Evolutionary conservation across 2,329 filamentous ascomycete genomes (phyloP).

Genomic region (Penicillium sp.): DNA sequence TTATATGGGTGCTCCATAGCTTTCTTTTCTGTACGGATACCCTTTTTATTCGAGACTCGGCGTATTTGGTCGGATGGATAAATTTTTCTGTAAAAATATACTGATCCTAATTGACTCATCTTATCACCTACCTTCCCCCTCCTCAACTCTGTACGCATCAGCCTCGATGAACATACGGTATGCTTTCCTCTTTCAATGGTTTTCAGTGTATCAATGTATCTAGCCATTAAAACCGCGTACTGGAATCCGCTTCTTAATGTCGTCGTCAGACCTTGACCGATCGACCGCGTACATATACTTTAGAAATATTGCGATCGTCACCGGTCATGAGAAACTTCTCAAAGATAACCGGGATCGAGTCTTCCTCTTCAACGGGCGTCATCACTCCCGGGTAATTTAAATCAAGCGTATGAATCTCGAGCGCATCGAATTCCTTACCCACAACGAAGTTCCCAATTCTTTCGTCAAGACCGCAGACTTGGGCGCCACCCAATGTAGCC

Average conservation of each 20-base stretch:
- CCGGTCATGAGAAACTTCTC: slow-evolving; percentile 67
- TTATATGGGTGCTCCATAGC: neutral
- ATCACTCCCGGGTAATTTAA: slow-evolving; percentile 44
- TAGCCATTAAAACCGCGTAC: neutral
- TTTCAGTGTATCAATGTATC: neutral
- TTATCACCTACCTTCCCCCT: too few species aligned
- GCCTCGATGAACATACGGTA: too few species aligned
- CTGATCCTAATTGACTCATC: too few species aligned
- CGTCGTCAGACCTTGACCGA: slow-evolving; percentile 27
- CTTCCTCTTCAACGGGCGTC: slow-evolving; percentile 53
- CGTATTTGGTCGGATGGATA: neutral
- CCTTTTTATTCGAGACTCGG: neutral
- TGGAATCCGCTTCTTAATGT: neutral
- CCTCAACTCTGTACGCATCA: too few species aligned
- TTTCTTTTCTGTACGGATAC: neutral
- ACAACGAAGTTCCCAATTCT: slow-evolving; percentile 57
- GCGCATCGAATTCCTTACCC: slow-evolving; percentile 63
- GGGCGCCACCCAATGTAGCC: slow-evolving; percentile 61
- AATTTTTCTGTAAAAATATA: too few species aligned
- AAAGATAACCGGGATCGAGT: slow-evolving; percentile 49
- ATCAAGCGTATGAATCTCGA: slow-evolving; percentile 47
- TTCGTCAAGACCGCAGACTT: slow-evolving; percentile 55
- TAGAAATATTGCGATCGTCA: slow-evolving; percentile 60
- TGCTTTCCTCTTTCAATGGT: neutral
- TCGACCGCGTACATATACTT: slow-evolving; percentile 55